Evolutionary conservation across 2,329 filamentous ascomycete genomes (phyloP).

Genomic region (Penicillium expansum): DNA sequence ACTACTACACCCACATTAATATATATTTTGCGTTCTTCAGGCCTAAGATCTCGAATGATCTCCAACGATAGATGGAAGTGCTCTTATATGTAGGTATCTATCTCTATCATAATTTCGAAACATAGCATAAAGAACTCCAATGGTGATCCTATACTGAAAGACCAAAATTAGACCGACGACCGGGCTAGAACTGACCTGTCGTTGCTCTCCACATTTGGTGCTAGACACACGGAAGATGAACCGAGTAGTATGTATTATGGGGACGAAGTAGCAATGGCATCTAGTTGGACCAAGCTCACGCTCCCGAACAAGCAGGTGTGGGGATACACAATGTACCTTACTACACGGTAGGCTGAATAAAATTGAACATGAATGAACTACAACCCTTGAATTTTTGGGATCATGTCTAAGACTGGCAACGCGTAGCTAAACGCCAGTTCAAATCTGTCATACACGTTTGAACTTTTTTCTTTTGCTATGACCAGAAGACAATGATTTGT

Average conservation of each 20-base stretch:
- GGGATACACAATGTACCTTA: background rate
- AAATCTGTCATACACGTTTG: constrained; percentile 27
- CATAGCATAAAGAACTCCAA: too few species aligned
- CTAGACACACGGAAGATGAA: background rate
- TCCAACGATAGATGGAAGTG: background rate
- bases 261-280: background rate
- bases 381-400: constrained; percentile 13
- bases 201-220: background rate
- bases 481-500: constrained; percentile 27
- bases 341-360: background rate
- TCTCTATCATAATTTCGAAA: too few species aligned
- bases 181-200: background rate
- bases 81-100: background rate
- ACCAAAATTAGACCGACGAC: background rate
- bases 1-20: background rate
- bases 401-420: constrained; percentile 13
- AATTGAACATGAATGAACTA: constrained; percentile 12
- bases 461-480: constrained; percentile 29
- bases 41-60: background rate
- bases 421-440: constrained; percentile 11
- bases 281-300: background rate
- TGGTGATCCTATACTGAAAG: background rate
- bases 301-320: background rate
- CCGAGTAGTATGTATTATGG: background rate
- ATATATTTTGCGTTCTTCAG: background rate